Base-by-base conservation (phyloP, 768 basidiomycete genomes). In the Pluteus cervinus region DNA sequence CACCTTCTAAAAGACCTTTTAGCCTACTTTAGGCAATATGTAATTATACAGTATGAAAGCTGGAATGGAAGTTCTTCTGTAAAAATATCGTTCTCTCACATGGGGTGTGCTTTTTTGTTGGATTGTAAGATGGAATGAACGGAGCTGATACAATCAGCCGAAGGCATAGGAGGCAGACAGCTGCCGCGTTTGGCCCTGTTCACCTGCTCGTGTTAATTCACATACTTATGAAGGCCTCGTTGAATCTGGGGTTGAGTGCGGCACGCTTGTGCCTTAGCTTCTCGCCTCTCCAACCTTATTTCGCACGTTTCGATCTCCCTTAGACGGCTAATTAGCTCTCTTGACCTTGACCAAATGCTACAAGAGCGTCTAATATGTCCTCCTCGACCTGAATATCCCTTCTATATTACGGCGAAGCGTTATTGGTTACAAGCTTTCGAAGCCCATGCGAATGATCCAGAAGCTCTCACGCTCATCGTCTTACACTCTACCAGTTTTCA, bases 401-500 rank as follows among this genome's bases (percentile, higher is more conserved):
- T 79, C 33, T 60, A 61, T 45, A 59, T 74, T 30, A 71, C 69
- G 6, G 79, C 76, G 11, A 81, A 79, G 50, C 69, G 75, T 32
- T 77, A 76, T 47, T 75, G 70, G 70, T 42, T 60, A 18, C 53
- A 65, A 2, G 60, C 61, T 20, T 58, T 67, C 36, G 64, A 64
- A 17, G 50, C 45, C 1, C 48, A 69, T 37, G 46, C 48, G 30
- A 37, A 47, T 6, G 60, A 71, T 47, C 61, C 59, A 5, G 57
- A 67, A 24, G 76, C 70, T 4, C 50, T 73, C 41, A 81, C 80
- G 0, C 61, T 82, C 23, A 58, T 83, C 22, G 49, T 80, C n/a
- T 58, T 81, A 2, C 81, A 84, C 52, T 75, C 79, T 4, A 83
- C 81, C 2, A 79, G 80, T 52, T 84, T 80, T 48, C 81, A 81